Conservation (phyloP, 179 eudicot species). For the Beta corolliflora region DNA sequence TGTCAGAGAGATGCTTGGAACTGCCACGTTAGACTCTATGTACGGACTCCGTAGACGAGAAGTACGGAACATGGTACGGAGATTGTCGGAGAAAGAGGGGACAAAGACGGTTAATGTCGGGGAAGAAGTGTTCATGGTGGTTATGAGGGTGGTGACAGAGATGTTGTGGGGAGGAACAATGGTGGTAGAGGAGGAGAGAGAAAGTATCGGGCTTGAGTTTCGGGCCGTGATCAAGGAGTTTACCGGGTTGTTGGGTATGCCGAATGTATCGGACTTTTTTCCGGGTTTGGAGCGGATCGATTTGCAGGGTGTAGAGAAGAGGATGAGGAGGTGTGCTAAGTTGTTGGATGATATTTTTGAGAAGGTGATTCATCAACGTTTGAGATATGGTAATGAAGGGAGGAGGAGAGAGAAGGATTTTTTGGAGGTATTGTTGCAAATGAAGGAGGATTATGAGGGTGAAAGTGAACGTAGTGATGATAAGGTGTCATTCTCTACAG, state of each 20-base stretch:
- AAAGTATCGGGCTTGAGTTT: constrained; percentile 43
- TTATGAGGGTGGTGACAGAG: constrained; percentile 51
- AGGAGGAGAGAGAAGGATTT: constrained; percentile 40
- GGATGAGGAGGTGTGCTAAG: constrained; percentile 26
- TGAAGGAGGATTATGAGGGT: constrained; percentile 41
- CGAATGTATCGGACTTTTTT: constrained; percentile 52
- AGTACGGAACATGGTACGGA: constrained; percentile 36
- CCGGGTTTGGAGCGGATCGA: constrained; percentile 45
- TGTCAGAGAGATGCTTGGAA: constrained; percentile 62
- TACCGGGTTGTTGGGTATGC: constrained; percentile 32
- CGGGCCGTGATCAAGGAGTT: constrained; percentile 29
- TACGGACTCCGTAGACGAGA: constrained; percentile 44
- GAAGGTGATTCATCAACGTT: constrained; percentile 39
- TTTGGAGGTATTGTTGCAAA: constrained; percentile 47
- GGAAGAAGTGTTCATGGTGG: constrained; percentile 51
- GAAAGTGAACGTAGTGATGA: constrained; percentile 10
- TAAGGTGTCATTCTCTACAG: constrained; percentile 44
- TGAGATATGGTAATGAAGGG: constrained; percentile 2
- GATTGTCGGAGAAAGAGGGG: constrained; percentile 31
- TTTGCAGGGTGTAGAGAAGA: constrained; percentile 48
- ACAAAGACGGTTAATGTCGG: constrained; percentile 38
- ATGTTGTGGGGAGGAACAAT: constrained; percentile 78
- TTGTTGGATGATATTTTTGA: constrained; percentile 49
- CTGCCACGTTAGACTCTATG: constrained; percentile 46
- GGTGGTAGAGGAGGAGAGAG: constrained; percentile 35